These are phyloP conservation scores for Tulasnella sp. DNA, from an alignment of 768 basidiomycete genomes.

Conservation along the genomic window DNA sequence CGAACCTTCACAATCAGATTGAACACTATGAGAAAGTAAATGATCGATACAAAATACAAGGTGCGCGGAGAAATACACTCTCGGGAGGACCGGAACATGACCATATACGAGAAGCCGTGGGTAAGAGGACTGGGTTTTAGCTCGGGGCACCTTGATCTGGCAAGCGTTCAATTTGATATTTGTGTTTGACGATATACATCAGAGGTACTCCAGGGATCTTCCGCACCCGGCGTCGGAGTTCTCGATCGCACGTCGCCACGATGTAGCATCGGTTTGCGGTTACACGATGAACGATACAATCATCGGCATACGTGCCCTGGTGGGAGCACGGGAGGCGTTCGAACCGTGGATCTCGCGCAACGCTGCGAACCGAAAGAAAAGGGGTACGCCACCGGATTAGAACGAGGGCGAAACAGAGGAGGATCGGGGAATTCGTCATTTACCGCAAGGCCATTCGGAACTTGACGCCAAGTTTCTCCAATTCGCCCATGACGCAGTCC, in stretches of 20 bases:
- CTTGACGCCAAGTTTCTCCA: slow-evolving; percentile 94
- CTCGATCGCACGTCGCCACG: slow-evolving; percentile 95
- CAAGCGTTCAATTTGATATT: slow-evolving; percentile 90
- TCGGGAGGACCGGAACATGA: neutral
- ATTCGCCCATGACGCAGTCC: slow-evolving; percentile 96
- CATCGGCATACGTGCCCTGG: slow-evolving; percentile 96
- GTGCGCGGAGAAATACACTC: neutral
- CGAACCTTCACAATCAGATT: neutral
- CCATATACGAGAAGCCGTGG: neutral
- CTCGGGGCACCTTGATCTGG: slow-evolving; percentile 87
- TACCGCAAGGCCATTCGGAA: slow-evolving; percentile 92
- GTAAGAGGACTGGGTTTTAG: neutral
- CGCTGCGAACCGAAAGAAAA: slow-evolving; percentile 46
- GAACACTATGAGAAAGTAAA: neutral
- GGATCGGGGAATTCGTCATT: slow-evolving; percentile 27
- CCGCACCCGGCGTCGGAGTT: slow-evolving; percentile 82
- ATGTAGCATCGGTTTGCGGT: slow-evolving; percentile 93
- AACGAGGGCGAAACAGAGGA: slow-evolving; percentile 19
- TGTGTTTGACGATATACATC: slow-evolving; percentile 91
- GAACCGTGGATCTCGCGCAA: slow-evolving; percentile 94
- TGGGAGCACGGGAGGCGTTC: slow-evolving; percentile 91
- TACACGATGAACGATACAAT: slow-evolving; percentile 94
- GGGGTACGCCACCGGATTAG: neutral
- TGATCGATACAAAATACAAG: neutral
- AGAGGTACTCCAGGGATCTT: slow-evolving; percentile 89